phyloP scores from a whole-genome alignment of 2,329 filamentous ascomycete genomes.

The Stachybotrys elegans region DNA sequence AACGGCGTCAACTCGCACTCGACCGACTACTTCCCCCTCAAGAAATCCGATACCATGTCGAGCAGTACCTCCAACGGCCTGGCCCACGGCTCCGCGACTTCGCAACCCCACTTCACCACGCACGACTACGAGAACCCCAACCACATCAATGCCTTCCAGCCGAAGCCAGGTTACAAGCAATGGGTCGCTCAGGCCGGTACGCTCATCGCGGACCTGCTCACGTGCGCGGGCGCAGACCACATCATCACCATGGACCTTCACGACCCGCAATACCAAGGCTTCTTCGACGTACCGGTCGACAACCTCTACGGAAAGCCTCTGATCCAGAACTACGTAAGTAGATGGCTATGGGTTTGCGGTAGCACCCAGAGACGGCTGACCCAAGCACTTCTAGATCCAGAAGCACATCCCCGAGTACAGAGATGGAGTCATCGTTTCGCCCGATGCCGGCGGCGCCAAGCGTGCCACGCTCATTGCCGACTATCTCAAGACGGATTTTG shows the following conservation, averaged over 20 bases:
- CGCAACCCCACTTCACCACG: slow-evolving; percentile 50
- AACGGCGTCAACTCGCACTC: slow-evolving; percentile 20
- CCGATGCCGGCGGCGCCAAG: slow-evolving; percentile 95
- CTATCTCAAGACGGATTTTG: slow-evolving; percentile 88
- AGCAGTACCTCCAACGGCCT: slow-evolving; percentile 28
- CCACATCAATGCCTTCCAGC: slow-evolving; percentile 57
- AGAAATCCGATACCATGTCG: slow-evolving; percentile 30
- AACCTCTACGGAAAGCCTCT: slow-evolving; percentile 86
- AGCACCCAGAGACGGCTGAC: no score
- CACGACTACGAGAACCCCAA: slow-evolving; percentile 60
- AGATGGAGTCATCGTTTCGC: slow-evolving; percentile 88
- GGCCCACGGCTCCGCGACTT: slow-evolving; percentile 32
- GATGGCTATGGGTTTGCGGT: no score
- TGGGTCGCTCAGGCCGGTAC: slow-evolving; percentile 98
- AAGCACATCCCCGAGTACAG: slow-evolving; percentile 79
- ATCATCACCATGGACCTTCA: slow-evolving; percentile 97
- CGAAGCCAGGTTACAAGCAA: slow-evolving; percentile 92
- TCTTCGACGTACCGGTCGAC: slow-evolving; percentile 98
- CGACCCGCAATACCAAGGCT: slow-evolving; percentile 95
- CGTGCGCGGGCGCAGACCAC: slow-evolving; percentile 92
- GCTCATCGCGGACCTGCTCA: slow-evolving; percentile 87
- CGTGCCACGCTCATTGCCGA: slow-evolving; percentile 93
- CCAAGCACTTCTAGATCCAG: no score
- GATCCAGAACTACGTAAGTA: slow-evolving; percentile 63
- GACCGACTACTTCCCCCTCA: slow-evolving; percentile 22